phyloP scores from a whole-genome alignment of 2,329 filamentous ascomycete species.

The Fusarium sp. region DNA sequence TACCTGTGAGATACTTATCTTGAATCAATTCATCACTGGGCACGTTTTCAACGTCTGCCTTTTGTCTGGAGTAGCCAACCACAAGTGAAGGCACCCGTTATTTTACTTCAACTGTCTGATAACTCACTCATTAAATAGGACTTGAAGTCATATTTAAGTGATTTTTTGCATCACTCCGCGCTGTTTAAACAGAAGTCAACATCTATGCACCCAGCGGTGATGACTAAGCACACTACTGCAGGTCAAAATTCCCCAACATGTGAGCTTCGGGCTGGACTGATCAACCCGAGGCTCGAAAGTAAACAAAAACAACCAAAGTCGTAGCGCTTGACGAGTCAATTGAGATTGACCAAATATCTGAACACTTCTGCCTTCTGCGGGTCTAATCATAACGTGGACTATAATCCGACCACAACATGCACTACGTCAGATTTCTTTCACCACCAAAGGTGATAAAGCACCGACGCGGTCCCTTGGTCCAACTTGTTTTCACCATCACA shows the following conservation, averaged over 20 bases:
- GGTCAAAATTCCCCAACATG: slow-evolving; percentile 32
- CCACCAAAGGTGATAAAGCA: slow-evolving; percentile 56
- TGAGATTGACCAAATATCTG: not conserved
- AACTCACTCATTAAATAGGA: not conserved
- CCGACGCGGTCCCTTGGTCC: slow-evolving; percentile 50
- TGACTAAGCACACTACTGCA: slow-evolving; percentile 32
- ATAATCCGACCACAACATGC: slow-evolving; percentile 57
- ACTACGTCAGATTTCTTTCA: slow-evolving; percentile 69
- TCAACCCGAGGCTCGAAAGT: slow-evolving; percentile 10
- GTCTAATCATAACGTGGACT: not conserved
- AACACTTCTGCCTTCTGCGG: not conserved
- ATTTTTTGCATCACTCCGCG: not conserved
- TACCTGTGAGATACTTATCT: too few relatives aligned
- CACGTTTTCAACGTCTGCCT: too few relatives aligned
- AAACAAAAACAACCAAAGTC: slow-evolving; percentile 2
- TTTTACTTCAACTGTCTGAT: not conserved
- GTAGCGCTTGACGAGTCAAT: not conserved
- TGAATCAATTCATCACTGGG: too few relatives aligned
- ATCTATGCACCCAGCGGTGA: not conserved
- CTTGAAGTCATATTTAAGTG: not conserved
- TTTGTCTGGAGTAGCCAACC: not conserved
- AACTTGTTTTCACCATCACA: slow-evolving; percentile 66
- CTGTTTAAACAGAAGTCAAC: not conserved
- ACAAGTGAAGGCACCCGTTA: not conserved
- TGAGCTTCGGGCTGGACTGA: slow-evolving; percentile 15